phyloP scores from a whole-genome alignment of 257 asterid genomes.

The Solanum sitiens region DNA sequence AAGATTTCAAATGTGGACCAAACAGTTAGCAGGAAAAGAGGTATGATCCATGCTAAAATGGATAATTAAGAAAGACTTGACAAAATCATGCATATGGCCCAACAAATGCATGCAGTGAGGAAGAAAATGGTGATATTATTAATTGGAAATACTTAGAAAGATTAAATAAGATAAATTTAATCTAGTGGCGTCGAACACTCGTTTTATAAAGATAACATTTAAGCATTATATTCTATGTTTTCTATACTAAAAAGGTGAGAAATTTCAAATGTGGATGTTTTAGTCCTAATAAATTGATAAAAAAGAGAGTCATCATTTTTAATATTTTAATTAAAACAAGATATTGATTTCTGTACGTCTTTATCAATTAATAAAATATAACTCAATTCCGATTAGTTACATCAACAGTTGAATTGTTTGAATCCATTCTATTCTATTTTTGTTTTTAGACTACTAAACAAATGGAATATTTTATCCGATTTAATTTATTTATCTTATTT shows the following conservation, averaged over 20 bases:
- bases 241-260: neutral
- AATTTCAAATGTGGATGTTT: neutral
- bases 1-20: neutral
- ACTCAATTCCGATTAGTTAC: neutral
- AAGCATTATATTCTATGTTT: neutral
- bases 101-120: neutral
- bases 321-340: no score
- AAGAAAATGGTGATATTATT: neutral
- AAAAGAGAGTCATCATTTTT: no score
- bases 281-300: neutral
- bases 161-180: neutral
- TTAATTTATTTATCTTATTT: no score
- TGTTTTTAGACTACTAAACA: neutral
- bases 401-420: neutral
- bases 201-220: neutral
- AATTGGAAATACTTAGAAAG: neutral
- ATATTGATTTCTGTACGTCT: neutral
- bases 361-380: neutral
- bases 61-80: neutral
- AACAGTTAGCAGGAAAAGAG: neutral
- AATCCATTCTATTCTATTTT: neutral
- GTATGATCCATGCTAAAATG: neutral
- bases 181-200: neutral
- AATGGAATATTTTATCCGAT: neutral
- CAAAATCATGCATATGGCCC: neutral